A percentile compares a stretch with the other conserved stretches of the same genome.
Evolutionary conservation across 768 basidiomycete species (phyloP).

Genomic region (Termitomyces sp.): DNA sequence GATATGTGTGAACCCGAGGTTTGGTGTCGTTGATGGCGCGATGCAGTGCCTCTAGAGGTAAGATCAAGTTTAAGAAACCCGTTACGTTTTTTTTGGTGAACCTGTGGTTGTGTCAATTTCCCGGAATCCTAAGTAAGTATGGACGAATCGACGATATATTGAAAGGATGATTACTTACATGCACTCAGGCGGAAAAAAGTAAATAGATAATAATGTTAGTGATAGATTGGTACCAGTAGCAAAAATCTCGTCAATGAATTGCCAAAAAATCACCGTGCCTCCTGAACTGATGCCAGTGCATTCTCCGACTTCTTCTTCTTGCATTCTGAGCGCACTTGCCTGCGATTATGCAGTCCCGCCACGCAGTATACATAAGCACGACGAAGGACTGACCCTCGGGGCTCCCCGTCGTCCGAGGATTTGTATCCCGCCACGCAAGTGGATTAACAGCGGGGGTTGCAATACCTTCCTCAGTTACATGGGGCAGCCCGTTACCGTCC

Average conservation of each 20-base stretch:
- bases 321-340: background rate
- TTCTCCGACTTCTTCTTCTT: background rate
- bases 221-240: background rate
- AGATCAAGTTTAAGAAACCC: no score
- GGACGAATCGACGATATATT: no score
- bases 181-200: background rate
- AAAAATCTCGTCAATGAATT: background rate
- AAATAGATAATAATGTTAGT: background rate
- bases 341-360: slow-evolving; percentile 30
- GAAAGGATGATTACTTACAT: background rate
- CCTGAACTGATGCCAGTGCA: background rate
- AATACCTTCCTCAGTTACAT: slow-evolving; percentile 25
- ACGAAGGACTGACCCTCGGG: slow-evolving; percentile 34
- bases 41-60: background rate
- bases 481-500: slow-evolving; percentile 20
- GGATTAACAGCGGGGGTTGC: slow-evolving; percentile 33
- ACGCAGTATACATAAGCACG: slow-evolving; percentile 33
- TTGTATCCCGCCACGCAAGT: slow-evolving; percentile 24
- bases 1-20: background rate
- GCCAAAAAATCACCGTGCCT: background rate
- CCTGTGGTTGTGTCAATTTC: background rate
- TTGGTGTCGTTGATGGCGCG: background rate
- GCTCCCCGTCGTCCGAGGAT: slow-evolving; percentile 25
- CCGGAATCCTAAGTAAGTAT: no score
- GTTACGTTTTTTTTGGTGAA: background rate